Conservation (phyloP, 2,329 filamentous ascomycete species). For the Sclerotinia glacialis region DNA sequence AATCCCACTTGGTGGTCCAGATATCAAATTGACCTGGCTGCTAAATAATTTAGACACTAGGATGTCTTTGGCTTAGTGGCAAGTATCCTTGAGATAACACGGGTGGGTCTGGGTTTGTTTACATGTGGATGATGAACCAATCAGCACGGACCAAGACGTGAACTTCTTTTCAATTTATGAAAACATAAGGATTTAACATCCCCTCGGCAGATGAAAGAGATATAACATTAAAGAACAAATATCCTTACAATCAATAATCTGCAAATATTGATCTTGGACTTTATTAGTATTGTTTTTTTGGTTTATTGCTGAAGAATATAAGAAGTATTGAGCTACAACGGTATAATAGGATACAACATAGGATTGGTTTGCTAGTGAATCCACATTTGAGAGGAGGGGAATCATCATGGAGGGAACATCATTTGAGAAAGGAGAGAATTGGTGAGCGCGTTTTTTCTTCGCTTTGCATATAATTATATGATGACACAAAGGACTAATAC, state of each 20-base stretch:
- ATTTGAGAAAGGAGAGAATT: slow-evolving; percentile 19
- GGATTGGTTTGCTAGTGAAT: neutral
- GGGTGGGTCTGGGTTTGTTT: slow-evolving; percentile 15
- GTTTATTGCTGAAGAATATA: neutral
- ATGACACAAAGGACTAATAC: neutral
- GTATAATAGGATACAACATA: neutral
- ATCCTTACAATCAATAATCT: slow-evolving; percentile 10
- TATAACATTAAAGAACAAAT: neutral
- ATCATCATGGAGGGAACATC: slow-evolving; percentile 7
- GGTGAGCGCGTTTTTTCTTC: slow-evolving; percentile 26
- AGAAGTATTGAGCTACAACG: neutral
- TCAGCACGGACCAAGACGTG: neutral
- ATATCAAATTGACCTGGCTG: slow-evolving; percentile 6
- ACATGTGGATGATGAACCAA: slow-evolving; percentile 10
- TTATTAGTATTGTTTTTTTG: neutral
- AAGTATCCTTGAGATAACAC: neutral
- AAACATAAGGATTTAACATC: neutral
- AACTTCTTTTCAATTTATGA: slow-evolving; percentile 7
- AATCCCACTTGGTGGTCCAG: neutral
- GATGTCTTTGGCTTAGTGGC: neutral
- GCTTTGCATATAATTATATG: neutral
- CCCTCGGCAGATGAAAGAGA: neutral
- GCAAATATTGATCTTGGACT: neutral
- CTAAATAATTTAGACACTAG: slow-evolving; percentile 33
- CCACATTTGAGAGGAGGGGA: neutral